phyloP scores from a whole-genome alignment of 2,329 filamentous ascomycete genomes.

The Hypoxylon sp. region DNA sequence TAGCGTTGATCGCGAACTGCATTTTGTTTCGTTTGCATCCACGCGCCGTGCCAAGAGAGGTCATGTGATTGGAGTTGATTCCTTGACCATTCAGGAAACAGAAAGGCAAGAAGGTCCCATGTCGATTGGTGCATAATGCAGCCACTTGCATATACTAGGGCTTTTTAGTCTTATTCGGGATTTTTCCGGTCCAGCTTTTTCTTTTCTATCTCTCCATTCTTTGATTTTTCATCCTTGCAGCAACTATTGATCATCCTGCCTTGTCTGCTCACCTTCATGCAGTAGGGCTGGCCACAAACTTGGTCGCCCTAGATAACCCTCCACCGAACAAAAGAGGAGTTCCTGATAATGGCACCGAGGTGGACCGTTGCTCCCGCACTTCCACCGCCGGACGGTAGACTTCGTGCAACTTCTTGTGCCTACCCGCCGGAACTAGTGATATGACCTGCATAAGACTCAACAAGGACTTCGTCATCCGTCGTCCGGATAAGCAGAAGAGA shows the following conservation, averaged over 20 bases:
- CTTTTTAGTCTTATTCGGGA: conserved; percentile 25
- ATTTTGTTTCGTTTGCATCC: conserved; percentile 28
- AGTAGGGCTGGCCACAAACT: conserved; percentile 29
- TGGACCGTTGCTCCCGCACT: conserved; percentile 33
- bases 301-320: too few species aligned
- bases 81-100: conserved; percentile 24
- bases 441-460: conserved; percentile 42
- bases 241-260: not conserved
- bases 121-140: conserved; percentile 29
- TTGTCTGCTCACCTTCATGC: not conserved
- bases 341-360: conserved; percentile 25
- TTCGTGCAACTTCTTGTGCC: conserved; percentile 37
- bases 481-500: conserved; percentile 33
- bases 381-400: conserved; percentile 16
- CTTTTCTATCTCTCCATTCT: not conserved
- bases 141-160: conserved; percentile 7
- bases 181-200: conserved; percentile 22
- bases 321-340: conserved; percentile 9
- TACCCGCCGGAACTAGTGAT: conserved; percentile 47
- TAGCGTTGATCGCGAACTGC: conserved; percentile 24
- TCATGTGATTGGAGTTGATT: conserved; percentile 34
- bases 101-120: conserved; percentile 3
- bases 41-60: conserved; percentile 32
- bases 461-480: conserved; percentile 19
- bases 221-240: conserved; percentile 2